Evolutionary conservation across 1,284 basidiomycete genomes (phyloP), one percentile per base, ranked within the genome.

Genomic region (Sporisorium reilianum): DNA sequence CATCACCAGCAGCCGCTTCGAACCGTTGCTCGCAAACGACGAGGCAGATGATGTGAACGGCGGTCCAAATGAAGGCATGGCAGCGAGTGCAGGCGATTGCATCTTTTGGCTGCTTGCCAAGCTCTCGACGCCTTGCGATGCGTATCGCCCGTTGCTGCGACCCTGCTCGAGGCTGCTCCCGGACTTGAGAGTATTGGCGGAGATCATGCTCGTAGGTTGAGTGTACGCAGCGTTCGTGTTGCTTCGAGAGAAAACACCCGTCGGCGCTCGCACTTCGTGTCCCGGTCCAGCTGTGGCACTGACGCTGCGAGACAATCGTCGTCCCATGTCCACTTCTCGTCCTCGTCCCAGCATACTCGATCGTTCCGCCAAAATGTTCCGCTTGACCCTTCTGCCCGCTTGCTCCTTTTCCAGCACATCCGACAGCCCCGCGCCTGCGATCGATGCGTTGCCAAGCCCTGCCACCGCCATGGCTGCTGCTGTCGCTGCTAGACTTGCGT

Each of bases 261-360:
- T 53, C n/a, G 50, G 50, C 28, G 57, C 38, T 45, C 55, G 57
- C 38, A 55, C 48, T 22, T 71, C 63, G 26, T 56, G 61, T 18
- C 38, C 38, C 8, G 40, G 45, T 10, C 55, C 60, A 11, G 41
- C 44, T 3, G 57, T 61, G 2, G 63, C 68, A 40, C 74, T 76
- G 59, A 69, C 54, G 52, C 74, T 76, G 38, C 74, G 68, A 42
- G 65, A 55, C 32, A 76, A 25, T 36, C 60, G 34, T 53, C 65
- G 51, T 4, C 53, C 58, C 74, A 76, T 76, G 38, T 68, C 62
- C 30, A 76, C 74, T 32, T 76, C 69, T 36, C 74, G 62, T 46
- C 63, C 69, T 10, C 65, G 50, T 9, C 65, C 69, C 11, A 76
- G 54, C 30, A 55, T 57, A 42, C 51, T 56, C 16, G 61, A 60